Conservation (phyloP, 371 early-diverging fungal species). For the Rhizopus sp. region DNA sequence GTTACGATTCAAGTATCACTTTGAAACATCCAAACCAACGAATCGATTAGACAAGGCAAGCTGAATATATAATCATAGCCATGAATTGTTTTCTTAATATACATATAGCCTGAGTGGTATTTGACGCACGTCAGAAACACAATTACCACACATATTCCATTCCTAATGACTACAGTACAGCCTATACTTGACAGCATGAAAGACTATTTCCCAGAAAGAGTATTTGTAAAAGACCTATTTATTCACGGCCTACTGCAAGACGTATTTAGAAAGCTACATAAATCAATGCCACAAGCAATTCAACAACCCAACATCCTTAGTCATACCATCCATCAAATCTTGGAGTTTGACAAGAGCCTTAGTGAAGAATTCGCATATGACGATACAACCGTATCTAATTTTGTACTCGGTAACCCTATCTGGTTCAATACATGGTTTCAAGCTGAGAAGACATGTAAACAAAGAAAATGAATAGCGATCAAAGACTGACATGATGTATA, state of each 20-base stretch:
- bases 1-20: constrained; percentile 78
- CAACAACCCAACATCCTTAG: constrained; percentile 63
- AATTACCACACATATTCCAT: constrained; percentile 45
- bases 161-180: constrained; percentile 41
- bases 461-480: neutral
- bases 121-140: constrained; percentile 69
- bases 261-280: constrained; percentile 64
- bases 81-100: neutral
- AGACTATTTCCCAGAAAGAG: constrained; percentile 2
- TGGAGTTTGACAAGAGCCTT: constrained; percentile 75
- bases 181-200: constrained; percentile 23
- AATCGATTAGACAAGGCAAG: constrained; percentile 78
- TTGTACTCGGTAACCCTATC: constrained; percentile 56
- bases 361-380: constrained; percentile 68
- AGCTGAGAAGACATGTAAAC: constrained; percentile 70
- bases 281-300: constrained; percentile 59
- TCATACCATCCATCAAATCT: constrained; percentile 73
- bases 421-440: constrained; percentile 76
- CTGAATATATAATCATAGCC: neutral
- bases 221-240: constrained; percentile 67
- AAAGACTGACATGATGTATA: neutral
- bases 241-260: constrained; percentile 62
- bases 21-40: constrained; percentile 75
- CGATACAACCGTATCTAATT: constrained; percentile 46
- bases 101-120: constrained; percentile 81